Conservation (phyloP, 305 asterid genomes). For the Fraxinus dipetala region DNA sequence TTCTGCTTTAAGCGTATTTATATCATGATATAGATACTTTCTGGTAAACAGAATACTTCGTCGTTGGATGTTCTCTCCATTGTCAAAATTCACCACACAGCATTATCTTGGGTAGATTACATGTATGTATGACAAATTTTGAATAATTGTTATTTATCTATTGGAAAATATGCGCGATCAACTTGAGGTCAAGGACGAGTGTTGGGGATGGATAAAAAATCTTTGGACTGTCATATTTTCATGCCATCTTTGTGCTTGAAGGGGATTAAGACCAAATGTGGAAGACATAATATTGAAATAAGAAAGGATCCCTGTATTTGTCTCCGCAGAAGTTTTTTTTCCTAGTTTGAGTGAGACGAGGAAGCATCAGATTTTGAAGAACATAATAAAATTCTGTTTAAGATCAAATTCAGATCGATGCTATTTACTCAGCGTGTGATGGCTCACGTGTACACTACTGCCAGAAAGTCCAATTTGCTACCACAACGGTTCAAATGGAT, state of each 20-base stretch:
- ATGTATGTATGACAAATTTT: background rate
- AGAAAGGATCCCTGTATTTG: background rate
- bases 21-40: background rate
- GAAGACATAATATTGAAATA: background rate
- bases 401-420: background rate
- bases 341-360: background rate
- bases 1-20: background rate
- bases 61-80: background rate
- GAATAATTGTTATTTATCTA: background rate
- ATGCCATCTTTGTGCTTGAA: background rate
- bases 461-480: background rate
- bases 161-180: background rate
- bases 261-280: background rate
- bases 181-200: constrained; percentile 1
- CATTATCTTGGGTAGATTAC: background rate
- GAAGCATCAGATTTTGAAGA: background rate
- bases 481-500: too few relatives aligned
- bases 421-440: background rate
- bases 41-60: background rate
- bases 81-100: background rate
- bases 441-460: background rate
- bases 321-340: background rate
- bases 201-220: background rate
- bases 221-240: background rate
- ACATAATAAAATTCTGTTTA: background rate